A percentile compares a stretch with the other conserved stretches of the same genome.
Conservation (phyloP, 768 basidiomycete species). For the Lactarius sp. region DNA sequence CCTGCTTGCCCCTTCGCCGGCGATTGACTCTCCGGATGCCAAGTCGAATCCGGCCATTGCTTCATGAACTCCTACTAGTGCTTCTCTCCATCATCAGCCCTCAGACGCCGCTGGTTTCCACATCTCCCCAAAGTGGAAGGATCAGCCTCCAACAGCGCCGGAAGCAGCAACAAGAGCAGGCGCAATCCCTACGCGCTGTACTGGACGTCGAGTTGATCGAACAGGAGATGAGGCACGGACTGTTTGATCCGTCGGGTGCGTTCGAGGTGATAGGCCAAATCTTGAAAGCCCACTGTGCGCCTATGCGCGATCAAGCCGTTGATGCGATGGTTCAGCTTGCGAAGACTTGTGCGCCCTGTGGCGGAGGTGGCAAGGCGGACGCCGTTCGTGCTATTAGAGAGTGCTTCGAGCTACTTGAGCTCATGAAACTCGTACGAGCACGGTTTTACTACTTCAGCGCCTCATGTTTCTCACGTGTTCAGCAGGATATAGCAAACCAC, state of each 20-base stretch:
- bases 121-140: slow-evolving; percentile 22
- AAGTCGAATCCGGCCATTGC: slow-evolving; percentile 63
- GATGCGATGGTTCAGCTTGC: slow-evolving; percentile 79
- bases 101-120: slow-evolving; percentile 44
- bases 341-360: slow-evolving; percentile 49
- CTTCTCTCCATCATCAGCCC: slow-evolving; percentile 71
- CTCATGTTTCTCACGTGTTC: slow-evolving; percentile 26
- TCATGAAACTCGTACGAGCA: slow-evolving; percentile 86
- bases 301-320: slow-evolving; percentile 82
- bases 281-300: slow-evolving; percentile 87
- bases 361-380: slow-evolving; percentile 51
- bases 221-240: slow-evolving; percentile 69
- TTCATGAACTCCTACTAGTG: slow-evolving; percentile 60
- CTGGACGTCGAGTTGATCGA: slow-evolving; percentile 81
- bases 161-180: slow-evolving; percentile 25
- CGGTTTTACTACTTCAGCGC: slow-evolving; percentile 13
- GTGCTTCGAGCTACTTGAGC: slow-evolving; percentile 87
- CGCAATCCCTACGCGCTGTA: slow-evolving; percentile 20
- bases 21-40: slow-evolving; percentile 62
- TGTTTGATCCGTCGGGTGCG: slow-evolving; percentile 75
- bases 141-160: slow-evolving; percentile 22
- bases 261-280: slow-evolving; percentile 76
- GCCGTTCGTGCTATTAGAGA: slow-evolving; percentile 70
- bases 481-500: slow-evolving; percentile 92
- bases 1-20: slow-evolving; percentile 32